A percentile compares a stretch with the other conserved stretches of the same genome.
These are phyloP conservation scores for Fusarium sp. DNA, from an alignment of 2,329 filamentous ascomycete genomes.

Conservation along the genomic window DNA sequence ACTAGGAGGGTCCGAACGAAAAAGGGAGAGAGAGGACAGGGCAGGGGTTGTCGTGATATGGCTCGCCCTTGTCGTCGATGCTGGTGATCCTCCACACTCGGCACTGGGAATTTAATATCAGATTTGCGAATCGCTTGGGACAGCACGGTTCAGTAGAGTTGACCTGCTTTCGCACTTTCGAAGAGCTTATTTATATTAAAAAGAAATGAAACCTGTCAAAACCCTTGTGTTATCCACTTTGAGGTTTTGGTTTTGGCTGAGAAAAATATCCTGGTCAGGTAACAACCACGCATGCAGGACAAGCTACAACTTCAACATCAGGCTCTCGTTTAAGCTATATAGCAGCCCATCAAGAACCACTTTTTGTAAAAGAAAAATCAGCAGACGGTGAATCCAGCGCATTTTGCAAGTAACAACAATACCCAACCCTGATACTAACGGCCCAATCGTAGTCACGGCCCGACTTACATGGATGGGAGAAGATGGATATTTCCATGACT, in stretches of 20 bases:
- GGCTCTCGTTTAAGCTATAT: constrained; percentile 2
- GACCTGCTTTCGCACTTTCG: constrained; percentile 23
- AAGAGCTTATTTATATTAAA: constrained; percentile 18
- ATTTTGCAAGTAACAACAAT: not conserved
- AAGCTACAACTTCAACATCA: not conserved
- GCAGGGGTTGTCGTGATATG: not conserved
- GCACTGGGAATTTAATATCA: not conserved
- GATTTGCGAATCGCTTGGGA: constrained; percentile 33
- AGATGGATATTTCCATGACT: constrained; percentile 2
- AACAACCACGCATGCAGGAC: not conserved
- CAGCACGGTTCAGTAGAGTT: constrained; percentile 32
- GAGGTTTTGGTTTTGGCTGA: constrained; percentile 2
- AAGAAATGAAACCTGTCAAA: not conserved
- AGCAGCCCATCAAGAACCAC: constrained; percentile 5
- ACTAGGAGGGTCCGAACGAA: not conserved
- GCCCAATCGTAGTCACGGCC: constrained; percentile 12
- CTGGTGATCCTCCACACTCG: constrained; percentile 18
- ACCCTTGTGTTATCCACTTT: constrained; percentile 14
- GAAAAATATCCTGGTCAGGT: constrained; percentile 5
- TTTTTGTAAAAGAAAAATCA: constrained; percentile 20
- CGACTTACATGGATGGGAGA: constrained; percentile 20
- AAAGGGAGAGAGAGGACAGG: constrained; percentile 8
- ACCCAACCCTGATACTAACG: not conserved
- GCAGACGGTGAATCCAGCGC: constrained; percentile 19
- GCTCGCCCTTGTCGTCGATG: constrained; percentile 5